Conservation (phyloP, 1,284 basidiomycete genomes). For the Gymnopus androsaceus region DNA sequence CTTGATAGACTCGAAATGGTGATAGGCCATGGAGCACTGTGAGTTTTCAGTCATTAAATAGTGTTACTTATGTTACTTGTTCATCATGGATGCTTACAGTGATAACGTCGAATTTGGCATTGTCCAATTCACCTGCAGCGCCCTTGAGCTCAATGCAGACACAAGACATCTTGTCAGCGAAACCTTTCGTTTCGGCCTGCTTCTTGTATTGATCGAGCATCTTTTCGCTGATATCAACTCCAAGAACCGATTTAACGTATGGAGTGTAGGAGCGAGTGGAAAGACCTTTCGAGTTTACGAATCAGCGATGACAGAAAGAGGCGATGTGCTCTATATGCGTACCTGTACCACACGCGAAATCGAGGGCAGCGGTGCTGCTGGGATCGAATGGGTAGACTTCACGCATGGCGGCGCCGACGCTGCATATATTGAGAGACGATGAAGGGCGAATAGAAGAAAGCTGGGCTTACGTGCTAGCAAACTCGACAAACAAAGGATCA, state of each 20-base stretch:
- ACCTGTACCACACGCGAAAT: conserved; percentile 75
- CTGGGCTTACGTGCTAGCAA: conserved; percentile 6
- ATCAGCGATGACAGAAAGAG: too few relatives aligned
- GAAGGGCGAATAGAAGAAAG: not conserved
- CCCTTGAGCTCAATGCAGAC: conserved; percentile 51
- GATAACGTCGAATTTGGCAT: conserved; percentile 61
- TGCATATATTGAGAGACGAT: conserved; percentile 15
- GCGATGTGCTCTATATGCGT: too few relatives aligned
- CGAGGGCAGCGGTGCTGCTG: conserved; percentile 57
- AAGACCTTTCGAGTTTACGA: conserved; percentile 54
- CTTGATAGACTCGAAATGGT: conserved; percentile 59
- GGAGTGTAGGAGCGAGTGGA: conserved; percentile 57
- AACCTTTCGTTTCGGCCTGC: conserved; percentile 54
- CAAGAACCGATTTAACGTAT: conserved; percentile 58
- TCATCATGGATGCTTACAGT: conserved; percentile 32
- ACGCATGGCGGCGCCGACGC: conserved; percentile 44
- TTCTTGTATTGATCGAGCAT: conserved; percentile 64
- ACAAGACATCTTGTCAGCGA: conserved; percentile 61
- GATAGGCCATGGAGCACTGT: conserved; percentile 70
- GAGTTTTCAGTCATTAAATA: too few relatives aligned
- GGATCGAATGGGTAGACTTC: conserved; percentile 52
- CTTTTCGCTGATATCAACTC: conserved; percentile 68
- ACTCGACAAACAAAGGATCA: conserved; percentile 3
- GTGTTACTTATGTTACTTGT: too few relatives aligned
- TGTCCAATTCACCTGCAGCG: conserved; percentile 49